Conservation (phyloP, 176 grass and related monocot species). For the maize (Zea mays) region DNA sequence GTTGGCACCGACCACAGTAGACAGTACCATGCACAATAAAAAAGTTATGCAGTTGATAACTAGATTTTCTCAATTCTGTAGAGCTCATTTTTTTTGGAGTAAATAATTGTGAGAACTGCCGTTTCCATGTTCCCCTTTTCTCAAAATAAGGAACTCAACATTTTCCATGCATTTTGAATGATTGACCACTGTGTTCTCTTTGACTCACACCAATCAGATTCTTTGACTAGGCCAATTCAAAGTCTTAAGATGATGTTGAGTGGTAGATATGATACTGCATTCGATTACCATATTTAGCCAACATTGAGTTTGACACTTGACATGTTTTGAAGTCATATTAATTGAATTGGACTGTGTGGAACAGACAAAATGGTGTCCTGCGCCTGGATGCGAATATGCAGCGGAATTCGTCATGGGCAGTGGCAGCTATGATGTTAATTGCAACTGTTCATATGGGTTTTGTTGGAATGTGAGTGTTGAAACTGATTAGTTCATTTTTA, state of each 20-base stretch:
- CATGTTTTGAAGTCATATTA: too few species aligned
- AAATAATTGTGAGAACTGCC: too few species aligned
- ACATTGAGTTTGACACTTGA: too few species aligned
- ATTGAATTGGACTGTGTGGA: too few species aligned
- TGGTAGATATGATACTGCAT: background rate
- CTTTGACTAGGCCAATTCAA: background rate
- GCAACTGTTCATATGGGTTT: slow-evolving; percentile 85
- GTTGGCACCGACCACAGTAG: background rate
- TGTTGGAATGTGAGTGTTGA: slow-evolving; percentile 87
- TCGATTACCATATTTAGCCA: slow-evolving; percentile 8
- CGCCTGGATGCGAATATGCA: too few species aligned
- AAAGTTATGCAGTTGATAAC: slow-evolving; percentile 16
- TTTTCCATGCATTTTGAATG: background rate
- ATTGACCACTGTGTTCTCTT: too few species aligned
- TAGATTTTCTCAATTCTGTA: too few species aligned
- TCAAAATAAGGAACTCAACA: too few species aligned
- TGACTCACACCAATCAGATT: background rate
- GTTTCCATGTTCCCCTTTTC: too few species aligned
- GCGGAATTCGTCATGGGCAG: slow-evolving; percentile 93
- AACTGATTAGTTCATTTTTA: slow-evolving; percentile 11
- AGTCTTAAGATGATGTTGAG: slow-evolving; percentile 24
- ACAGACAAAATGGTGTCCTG: too few species aligned
- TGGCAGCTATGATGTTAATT: slow-evolving; percentile 91
- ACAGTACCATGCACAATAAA: slow-evolving; percentile 13
- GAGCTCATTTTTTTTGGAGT: too few species aligned